phyloP scores from a whole-genome alignment of 192 early-diverging fungal species.

The Coemansia sp. region DNA sequence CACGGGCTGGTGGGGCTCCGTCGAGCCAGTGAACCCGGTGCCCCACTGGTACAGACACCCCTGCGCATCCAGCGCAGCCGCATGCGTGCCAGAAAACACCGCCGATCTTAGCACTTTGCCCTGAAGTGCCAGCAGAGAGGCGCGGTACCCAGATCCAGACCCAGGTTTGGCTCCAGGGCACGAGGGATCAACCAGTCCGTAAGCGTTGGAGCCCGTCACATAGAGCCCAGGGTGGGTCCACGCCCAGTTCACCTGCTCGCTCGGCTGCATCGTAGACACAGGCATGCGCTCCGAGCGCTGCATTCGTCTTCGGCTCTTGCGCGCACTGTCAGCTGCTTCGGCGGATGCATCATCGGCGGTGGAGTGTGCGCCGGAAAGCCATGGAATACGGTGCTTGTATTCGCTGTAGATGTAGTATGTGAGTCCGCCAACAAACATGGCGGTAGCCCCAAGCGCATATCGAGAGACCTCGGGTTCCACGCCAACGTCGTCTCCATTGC shows the following conservation, averaged over 20 bases:
- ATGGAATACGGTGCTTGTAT: slow-evolving; percentile 23
- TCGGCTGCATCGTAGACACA: slow-evolving; percentile 10
- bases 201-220: slow-evolving; percentile 32
- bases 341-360: background rate
- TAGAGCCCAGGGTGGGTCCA: slow-evolving; percentile 44
- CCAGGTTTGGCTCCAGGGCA: slow-evolving; percentile 21
- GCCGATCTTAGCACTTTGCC: slow-evolving; percentile 32
- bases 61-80: slow-evolving; percentile 25
- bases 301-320: slow-evolving; percentile 8
- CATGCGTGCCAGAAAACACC: slow-evolving; percentile 34
- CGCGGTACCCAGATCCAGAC: slow-evolving; percentile 16
- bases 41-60: slow-evolving; percentile 45
- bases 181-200: slow-evolving; percentile 32
- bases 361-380: slow-evolving; percentile 1
- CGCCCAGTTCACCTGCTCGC: slow-evolving; percentile 42
- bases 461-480: slow-evolving; percentile 29
- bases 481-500: slow-evolving; percentile 14
- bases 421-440: slow-evolving; percentile 20
- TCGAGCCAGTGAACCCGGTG: slow-evolving; percentile 27
- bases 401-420: slow-evolving; percentile 33
- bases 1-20: slow-evolving; percentile 13
- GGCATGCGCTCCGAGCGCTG: slow-evolving; percentile 17
- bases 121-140: slow-evolving; percentile 27
- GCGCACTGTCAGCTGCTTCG: slow-evolving; percentile 3
- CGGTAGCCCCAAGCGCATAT: slow-evolving; percentile 20